Evolutionary conservation across 495 filamentous ascomycete species (phyloP).

Genomic region (Aspergillus incahuasiensis): DNA sequence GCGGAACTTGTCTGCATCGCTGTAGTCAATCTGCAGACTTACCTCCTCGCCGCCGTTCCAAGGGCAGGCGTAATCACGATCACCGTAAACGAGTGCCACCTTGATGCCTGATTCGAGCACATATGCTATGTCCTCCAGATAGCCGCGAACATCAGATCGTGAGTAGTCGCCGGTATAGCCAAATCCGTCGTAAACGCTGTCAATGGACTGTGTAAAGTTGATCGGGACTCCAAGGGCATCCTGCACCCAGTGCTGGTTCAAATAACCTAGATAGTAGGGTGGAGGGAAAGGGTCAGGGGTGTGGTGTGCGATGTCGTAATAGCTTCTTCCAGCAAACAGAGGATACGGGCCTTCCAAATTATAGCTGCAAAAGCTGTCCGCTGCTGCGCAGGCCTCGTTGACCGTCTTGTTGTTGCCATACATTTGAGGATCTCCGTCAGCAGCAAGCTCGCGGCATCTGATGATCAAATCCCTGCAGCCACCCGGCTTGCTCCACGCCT

Average conservation of each 20-base stretch:
- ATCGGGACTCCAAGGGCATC: constrained; percentile 58
- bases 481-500: constrained; percentile 46
- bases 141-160: constrained; percentile 42
- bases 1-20: constrained; percentile 37
- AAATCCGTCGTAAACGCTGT: constrained; percentile 50
- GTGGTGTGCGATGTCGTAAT: constrained; percentile 59
- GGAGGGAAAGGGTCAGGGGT: constrained; percentile 59
- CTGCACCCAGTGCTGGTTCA: constrained; percentile 60
- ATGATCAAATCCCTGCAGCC: constrained; percentile 59
- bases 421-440: constrained; percentile 40
- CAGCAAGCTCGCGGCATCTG: constrained; percentile 38
- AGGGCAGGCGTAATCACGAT: constrained; percentile 57
- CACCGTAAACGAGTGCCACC: constrained; percentile 66
- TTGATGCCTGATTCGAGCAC: constrained; percentile 55
- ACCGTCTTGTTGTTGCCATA: constrained; percentile 42
- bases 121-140: constrained; percentile 48
- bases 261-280: constrained; percentile 56
- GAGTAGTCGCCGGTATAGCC: constrained; percentile 41
- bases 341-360: constrained; percentile 35
- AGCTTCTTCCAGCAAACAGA: constrained; percentile 38
- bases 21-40: constrained; percentile 37
- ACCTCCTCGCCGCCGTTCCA: constrained; percentile 46
- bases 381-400: constrained; percentile 35
- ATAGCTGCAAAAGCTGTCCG: constrained; percentile 34
- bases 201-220: constrained; percentile 58